phyloP scores from a whole-genome alignment of 345 rosid species.

The Rhodamnia rubescens region DNA sequence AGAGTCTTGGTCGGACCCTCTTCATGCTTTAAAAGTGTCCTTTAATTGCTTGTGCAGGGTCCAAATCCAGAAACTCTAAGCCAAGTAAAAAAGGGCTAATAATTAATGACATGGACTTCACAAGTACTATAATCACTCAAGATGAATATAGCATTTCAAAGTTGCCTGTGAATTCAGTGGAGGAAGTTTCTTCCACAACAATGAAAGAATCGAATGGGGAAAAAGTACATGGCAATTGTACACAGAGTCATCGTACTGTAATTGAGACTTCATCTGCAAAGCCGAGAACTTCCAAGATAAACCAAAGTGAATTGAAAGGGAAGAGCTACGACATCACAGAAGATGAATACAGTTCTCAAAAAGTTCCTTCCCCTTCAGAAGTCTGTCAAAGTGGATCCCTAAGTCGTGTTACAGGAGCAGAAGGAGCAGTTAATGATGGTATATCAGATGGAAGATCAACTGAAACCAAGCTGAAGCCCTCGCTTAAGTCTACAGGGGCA shows the following conservation, averaged over 20 bases:
- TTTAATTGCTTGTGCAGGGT: conserved; percentile 29
- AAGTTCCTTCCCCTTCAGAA: conserved; percentile 23
- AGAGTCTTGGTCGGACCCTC: neutral
- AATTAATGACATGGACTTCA: conserved; percentile 45
- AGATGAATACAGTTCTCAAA: conserved; percentile 8
- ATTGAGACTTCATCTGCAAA: conserved; percentile 20
- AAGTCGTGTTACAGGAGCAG: conserved; percentile 4
- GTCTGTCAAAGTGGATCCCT: conserved; percentile 8
- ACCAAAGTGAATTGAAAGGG: conserved; percentile 12
- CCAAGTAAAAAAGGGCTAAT: conserved; percentile 12
- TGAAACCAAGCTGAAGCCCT: conserved; percentile 37
- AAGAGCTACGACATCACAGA: conserved; percentile 3
- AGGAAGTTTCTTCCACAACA: conserved; percentile 9
- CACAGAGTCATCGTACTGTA: conserved; percentile 2
- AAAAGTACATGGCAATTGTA: conserved; percentile 9
- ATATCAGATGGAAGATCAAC: conserved; percentile 13
- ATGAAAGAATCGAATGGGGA: conserved; percentile 7
- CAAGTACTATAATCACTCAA: conserved; percentile 40
- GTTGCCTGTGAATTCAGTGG: conserved; percentile 16
- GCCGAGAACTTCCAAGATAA: neutral
- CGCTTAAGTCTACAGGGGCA: conserved; percentile 47
- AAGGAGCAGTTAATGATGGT: conserved; percentile 9
- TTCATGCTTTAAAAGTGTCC: neutral
- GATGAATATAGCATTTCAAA: conserved; percentile 57
- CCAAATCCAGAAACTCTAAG: conserved; percentile 16